Base-by-base conservation (phyloP, 352 stramenopile genomes). In the Globisporangium cederbergense region DNA sequence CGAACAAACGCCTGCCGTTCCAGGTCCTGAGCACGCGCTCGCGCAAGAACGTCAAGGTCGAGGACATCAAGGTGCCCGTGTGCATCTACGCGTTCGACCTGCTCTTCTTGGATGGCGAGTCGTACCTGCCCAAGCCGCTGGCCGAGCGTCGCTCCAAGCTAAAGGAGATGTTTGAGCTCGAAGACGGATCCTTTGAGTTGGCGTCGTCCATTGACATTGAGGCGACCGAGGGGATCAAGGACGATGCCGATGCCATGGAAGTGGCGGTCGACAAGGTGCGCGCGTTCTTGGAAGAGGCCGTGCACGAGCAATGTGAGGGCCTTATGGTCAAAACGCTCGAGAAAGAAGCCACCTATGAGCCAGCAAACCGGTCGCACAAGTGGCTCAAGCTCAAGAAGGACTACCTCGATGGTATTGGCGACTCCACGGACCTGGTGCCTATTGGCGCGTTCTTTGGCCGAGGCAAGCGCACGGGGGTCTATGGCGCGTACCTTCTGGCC, bases 341-440 rank as follows among this genome's bases (percentile, higher is more conserved):
- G 65, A 86, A 93, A 22, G 97, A 99, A 75, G 93, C 93, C 20
- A 97, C 93, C 1, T 99, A 99, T 75, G 93, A 99, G 71, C 97
- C 98, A 7, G 98, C 95, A 7, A 98, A 97, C 65, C 90, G 97
- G 43, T 99, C 96, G 9, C 85, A 99, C 61, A 99, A 99, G 75
- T 99, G 98, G 98, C 84, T 99, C 49, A 99, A 99, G 73, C 86
- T 99, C 7, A 99, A 99, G 78, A 99, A 99, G 73, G 98, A 99
- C 77, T 99, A 99, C 65, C 74, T 99, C 1, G 96, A 99, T 28
- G 97, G 96, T 22, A 93, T 99, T 47, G 97, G 96, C 8, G 98
- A 99, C 74, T 99, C 96, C 10, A 90, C 98, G 2, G 98, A 99
- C 74, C 78, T 99, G 22, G 98, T 99, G 32, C 97, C 97, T 2